Evolutionary conservation across 306 rosid species (phyloP), one percentile per base, ranked within the genome.

Genomic region (Prunus mira): DNA sequence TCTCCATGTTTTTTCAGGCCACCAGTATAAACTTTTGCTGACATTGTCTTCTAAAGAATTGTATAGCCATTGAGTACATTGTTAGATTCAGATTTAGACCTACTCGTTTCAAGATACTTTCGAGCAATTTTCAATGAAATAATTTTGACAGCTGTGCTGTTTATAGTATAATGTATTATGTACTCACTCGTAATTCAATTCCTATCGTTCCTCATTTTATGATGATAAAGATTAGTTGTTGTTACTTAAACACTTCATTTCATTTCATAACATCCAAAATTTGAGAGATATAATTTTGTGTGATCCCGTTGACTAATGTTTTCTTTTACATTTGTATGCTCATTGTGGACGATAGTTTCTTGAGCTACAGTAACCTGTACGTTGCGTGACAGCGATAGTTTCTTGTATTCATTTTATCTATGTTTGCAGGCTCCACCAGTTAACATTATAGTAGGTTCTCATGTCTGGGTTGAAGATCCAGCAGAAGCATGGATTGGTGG

Each of bases 381-480:
- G n/a, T 54, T 81, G 71, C 25, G 22, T 74, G 13, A 63, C 19
- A 14, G 54, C 60, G 30, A 9, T 25, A 30, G 58, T 75, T 74
- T 79, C 64, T 72, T 55, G 62, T 82, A 70, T 77, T 46, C 9
- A 13, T 69, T 61, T 43, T 47, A 71, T 77, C 72, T 3, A 27
- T 75, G 68, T 83, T 83, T 84, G 84, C 91, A 96, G 99, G 90
- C 96, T 88, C 91, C 88, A 65, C 94, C 98, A 34, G 99, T 93
- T 69, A 93, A 96, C 81, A 93, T 96, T 58, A 91, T 96, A 82
- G 99, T 89, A 66, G 99, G 98, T 65, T 91, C 99, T 82, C 99
- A 96, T 85, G 98, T 93, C 72, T 96, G 99, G 99, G 91, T 86
- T 83, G 99, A 92, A 88, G 99, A 96, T 87, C 89, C 91, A 78